Base-by-base conservation (phyloP, 768 basidiomycete species). In the Inosperma sp. region DNA sequence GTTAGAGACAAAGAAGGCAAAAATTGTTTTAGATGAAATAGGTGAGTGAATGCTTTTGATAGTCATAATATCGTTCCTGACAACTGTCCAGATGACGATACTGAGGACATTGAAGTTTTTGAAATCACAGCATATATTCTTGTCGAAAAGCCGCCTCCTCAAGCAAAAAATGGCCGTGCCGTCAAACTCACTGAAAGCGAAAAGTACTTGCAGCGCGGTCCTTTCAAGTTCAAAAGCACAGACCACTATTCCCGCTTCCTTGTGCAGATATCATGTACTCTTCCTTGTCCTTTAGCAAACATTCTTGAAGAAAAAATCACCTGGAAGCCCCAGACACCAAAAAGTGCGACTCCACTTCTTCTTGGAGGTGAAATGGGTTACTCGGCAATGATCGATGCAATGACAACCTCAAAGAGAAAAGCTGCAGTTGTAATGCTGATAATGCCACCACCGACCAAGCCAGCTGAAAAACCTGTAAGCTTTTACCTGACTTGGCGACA, bases 361-460 rank as follows among this genome's bases (percentile, higher is more conserved):
- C 29, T 51, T 21, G 42, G 50, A 22, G 42, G 31, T 13, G 41
- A 43, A 31, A 43, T 26, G 7, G 41, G 50, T 29, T 51, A 44
- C 42, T 14, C 42, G 29, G 33, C 41, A 6, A 44, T 51, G 50
- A 33, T 51, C 34, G 42, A 45, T 16, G 31, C 26, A 13, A 17
- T 51, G 22, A 43, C 29, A 30, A n/a, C 40, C 14, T 27, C 17
- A 41, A 43, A 34, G 41, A 26, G 9, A 43, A 41, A 37, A 8
- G 9, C 27, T n/a, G 40, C 40, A 13, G 50, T 45, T 14, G 42
- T 14, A 13, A 44, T 45, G 7, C 10, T 44, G n/a, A 45, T 45
- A 16, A 51, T 51, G 50, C 50, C 50, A 16, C 50, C 50, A 35
- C 50, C 50, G 14, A 35, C 29, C 23, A 51, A 45, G 41, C 41